Base-by-base conservation (phyloP, 352 stramenopile genomes). In the Phytopythium cucurbitacearum region DNA sequence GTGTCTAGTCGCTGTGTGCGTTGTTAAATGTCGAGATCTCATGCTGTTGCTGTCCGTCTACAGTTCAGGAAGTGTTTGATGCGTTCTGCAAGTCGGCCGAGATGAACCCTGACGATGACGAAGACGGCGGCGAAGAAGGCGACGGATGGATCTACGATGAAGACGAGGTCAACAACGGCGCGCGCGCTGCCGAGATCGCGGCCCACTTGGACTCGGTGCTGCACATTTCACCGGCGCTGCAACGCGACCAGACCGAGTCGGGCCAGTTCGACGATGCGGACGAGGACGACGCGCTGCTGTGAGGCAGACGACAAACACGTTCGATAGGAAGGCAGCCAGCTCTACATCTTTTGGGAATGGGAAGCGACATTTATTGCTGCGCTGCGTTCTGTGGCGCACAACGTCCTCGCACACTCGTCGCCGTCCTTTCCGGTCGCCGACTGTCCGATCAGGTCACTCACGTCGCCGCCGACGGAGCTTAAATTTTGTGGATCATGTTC, bases 401-500 rank as follows among this genome's bases (percentile, higher is more conserved):
- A 51, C 48, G 40, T 46, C 45, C 41, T 28, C 21, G 21, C 21
- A 28, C 21, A 28, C 21, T 28, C 21, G 21, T 28, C 40, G 52
- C 47, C 47, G n/a, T 53, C 34, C 37, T 47, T 48, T 57, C 43
- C 45, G 12, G 10, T 49, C 32, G 15, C 39, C 48, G 16, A 12
- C 9, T 37, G 12, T 21, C 53, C 42, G 28, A 5, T 62, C 40
- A 46, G 34, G 42, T 13, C 28, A 21, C 11, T 59, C 7, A 2
- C 28, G 33, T 3, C 10, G 38, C 45, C 65, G 56, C 34, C 49
- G 35, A 60, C 34, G 13, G n/a, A 45, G 39, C 39, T 74, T 79
- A 93, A 52, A 96, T 77, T 71, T 95, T 96, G 77, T 97, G 79
- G 53, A 98, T 87, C 95, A 99, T 99, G 63, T 97, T 98, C 69